Base-by-base conservation (phyloP, 148 eudicot species). In the Rheum nobile region DNA sequence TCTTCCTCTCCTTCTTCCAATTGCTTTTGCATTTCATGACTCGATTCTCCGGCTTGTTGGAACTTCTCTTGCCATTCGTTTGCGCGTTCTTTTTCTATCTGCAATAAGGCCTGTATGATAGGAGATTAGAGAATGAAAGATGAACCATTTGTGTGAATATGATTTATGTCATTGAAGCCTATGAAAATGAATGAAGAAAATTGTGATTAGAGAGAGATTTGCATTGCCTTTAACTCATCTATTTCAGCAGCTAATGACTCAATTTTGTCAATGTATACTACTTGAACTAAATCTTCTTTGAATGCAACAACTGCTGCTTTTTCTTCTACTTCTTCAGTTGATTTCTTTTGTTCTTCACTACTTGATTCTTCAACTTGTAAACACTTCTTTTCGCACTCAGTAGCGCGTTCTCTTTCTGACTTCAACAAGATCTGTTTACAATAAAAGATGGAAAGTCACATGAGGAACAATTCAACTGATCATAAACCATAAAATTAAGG, bases 1-100 rank as follows among this genome's bases (percentile, higher is more conserved):
- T 94, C 91, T 74, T 90, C 87, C 78, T 94, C 91, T 74, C 90
- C 85, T 82, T 94, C 97, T 81, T 89, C 98, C 74, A 91, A 79
- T 83, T 87, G 88, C 81, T 82, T 80, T 54, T 82, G 77, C 76
- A 82, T 91, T 79, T 84, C 93, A 82, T 89, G 86, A 82, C 81
- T 84, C 80, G 89, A 84, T 80, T 88, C 87, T 67, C 77, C 76
- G 29, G 91, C 87, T 85, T 88, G 93, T 24, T 79, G 63, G 67
- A 79, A 86, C 78, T 80, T 90, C 75, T 75, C 83, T 77, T 88
- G 88, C 83, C 85, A 86, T 74, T 87, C 96, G 72, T 85, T 87
- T 52, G 91, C 91, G 72, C 87, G 84, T 82, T 87, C 77, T 76
- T 72, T 88, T 84, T 94, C 98, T 35, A 85, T 80, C 77, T 84